These are phyloP conservation scores for Hypoxylon crocopeplum DNA, from an alignment of 495 filamentous ascomycete genomes.

Conservation along the genomic window DNA sequence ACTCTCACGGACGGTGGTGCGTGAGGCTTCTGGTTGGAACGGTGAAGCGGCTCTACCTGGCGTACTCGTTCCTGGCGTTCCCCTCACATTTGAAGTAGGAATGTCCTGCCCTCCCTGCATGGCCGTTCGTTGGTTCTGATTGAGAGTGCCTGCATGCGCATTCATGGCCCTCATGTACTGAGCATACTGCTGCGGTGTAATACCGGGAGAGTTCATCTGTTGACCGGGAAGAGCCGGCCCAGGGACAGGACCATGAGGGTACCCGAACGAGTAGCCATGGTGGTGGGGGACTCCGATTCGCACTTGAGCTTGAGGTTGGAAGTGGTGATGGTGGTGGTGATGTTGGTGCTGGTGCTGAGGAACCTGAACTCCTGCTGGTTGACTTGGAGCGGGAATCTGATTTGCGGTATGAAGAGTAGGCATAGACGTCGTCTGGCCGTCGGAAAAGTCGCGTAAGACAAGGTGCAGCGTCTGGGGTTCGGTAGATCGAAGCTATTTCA, in stretches of 20 bases:
- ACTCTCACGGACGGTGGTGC: conserved; percentile 26
- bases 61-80: conserved; percentile 20
- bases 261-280: conserved; percentile 21
- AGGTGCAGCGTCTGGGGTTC: conserved; percentile 66
- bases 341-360: conserved; percentile 25
- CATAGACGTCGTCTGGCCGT: conserved; percentile 39
- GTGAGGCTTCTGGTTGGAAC: conserved; percentile 25
- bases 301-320: conserved; percentile 17
- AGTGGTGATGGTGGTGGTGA: conserved; percentile 21
- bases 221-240: conserved; percentile 17
- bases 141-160: conserved; percentile 5
- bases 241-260: conserved; percentile 30
- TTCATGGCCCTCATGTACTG: conserved; percentile 36
- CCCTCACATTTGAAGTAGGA: conserved; percentile 3
- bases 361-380: conserved; percentile 5
- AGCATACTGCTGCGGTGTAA: conserved; percentile 34
- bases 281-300: conserved; percentile 19
- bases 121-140: conserved; percentile 13
- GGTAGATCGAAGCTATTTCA: conserved; percentile 51
- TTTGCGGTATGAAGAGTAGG: conserved; percentile 20
- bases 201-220: conserved; percentile 15
- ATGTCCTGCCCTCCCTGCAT: conserved; percentile 7
- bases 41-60: conserved; percentile 35
- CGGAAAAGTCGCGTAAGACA: conserved; percentile 57
- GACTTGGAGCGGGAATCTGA: conserved; percentile 24